Evolutionary conservation across 1,284 basidiomycete genomes (phyloP).

Genomic region (Veloboletus limbatus): DNA sequence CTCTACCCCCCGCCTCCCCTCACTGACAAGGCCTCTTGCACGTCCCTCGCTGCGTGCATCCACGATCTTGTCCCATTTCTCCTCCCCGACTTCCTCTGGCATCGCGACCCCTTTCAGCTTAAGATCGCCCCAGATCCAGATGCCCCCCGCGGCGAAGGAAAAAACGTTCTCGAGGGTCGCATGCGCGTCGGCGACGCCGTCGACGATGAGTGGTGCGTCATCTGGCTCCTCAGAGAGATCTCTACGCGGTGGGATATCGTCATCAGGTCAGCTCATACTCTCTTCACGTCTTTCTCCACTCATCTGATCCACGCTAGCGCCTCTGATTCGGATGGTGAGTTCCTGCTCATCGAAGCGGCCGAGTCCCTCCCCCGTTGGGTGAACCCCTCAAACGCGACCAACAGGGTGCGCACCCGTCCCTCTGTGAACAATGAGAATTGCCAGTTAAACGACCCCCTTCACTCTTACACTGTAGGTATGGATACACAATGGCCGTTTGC

Average conservation of each 20-base stretch:
- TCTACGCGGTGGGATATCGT: slow-evolving; percentile 74
- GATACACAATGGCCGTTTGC: slow-evolving; percentile 80
- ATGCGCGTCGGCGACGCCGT: slow-evolving; percentile 92
- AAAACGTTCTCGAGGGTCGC: slow-evolving; percentile 64
- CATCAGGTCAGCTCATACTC: slow-evolving; percentile 52
- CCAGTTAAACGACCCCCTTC: slow-evolving; percentile 30
- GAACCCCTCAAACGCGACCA: slow-evolving; percentile 84
- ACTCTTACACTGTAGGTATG: slow-evolving; percentile 65
- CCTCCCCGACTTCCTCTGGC: slow-evolving; percentile 78
- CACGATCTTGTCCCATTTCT: slow-evolving; percentile 54
- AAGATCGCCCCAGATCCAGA: slow-evolving; percentile 57
- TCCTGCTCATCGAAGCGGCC: slow-evolving; percentile 95
- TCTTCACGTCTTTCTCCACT: slow-evolving; percentile 5
- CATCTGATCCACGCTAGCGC: slow-evolving; percentile 44
- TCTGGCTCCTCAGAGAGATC: slow-evolving; percentile 82
- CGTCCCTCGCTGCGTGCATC: slow-evolving; percentile 70
- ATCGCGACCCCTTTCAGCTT: slow-evolving; percentile 83
- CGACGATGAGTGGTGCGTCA: slow-evolving; percentile 94
- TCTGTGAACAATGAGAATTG: slow-evolving; percentile 32
- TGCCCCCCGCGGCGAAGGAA: slow-evolving; percentile 31
- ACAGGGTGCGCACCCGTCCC: slow-evolving; percentile 67
- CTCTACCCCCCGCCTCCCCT: slow-evolving; percentile 57
- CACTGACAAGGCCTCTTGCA: slow-evolving; percentile 58
- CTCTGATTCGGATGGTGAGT: slow-evolving; percentile 93
- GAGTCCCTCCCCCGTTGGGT: slow-evolving; percentile 90